These are phyloP conservation scores for Amanita rimosa DNA, from an alignment of 768 basidiomycete genomes.

Conservation along the genomic window DNA sequence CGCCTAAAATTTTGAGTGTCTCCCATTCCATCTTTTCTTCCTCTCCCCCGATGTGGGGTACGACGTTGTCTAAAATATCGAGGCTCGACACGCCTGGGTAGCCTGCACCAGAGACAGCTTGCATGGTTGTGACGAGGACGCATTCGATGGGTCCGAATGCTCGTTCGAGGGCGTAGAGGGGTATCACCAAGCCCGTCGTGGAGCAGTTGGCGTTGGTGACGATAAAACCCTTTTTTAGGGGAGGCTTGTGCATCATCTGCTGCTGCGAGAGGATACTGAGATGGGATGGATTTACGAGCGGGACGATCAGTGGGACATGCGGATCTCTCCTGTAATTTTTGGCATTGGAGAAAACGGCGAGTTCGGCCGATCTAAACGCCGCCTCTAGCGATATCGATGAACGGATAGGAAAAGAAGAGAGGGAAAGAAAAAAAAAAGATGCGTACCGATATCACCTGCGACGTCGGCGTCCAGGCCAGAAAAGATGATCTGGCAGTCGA, in stretches of 20 bases:
- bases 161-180: slow-evolving; percentile 82
- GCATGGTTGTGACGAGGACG: slow-evolving; percentile 89
- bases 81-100: slow-evolving; percentile 88
- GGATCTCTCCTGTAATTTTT: slow-evolving; percentile 93
- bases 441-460: slow-evolving; percentile 86
- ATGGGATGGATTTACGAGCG: slow-evolving; percentile 87
- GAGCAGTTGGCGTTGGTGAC: slow-evolving; percentile 98
- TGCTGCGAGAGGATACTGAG: slow-evolving; percentile 80
- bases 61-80: slow-evolving; percentile 93
- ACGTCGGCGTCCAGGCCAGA: slow-evolving; percentile 94
- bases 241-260: slow-evolving; percentile 52
- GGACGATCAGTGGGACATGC: slow-evolving; percentile 88
- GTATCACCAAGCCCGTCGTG: slow-evolving; percentile 86
- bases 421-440: background rate
- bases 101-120: slow-evolving; percentile 96
- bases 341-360: slow-evolving; percentile 94
- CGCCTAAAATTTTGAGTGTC: slow-evolving; percentile 92
- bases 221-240: slow-evolving; percentile 80
- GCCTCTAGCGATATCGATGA: slow-evolving; percentile 40
- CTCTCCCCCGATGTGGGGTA: slow-evolving; percentile 89
- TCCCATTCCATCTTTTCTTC: slow-evolving; percentile 99
- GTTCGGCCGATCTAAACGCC: slow-evolving; percentile 77
- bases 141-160: slow-evolving; percentile 92
- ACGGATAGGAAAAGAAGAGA: background rate
- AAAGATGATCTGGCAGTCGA: slow-evolving; percentile 79